phyloP scores from a whole-genome alignment of 2,329 filamentous ascomycete genomes.

The Metarhizium sp. region DNA sequence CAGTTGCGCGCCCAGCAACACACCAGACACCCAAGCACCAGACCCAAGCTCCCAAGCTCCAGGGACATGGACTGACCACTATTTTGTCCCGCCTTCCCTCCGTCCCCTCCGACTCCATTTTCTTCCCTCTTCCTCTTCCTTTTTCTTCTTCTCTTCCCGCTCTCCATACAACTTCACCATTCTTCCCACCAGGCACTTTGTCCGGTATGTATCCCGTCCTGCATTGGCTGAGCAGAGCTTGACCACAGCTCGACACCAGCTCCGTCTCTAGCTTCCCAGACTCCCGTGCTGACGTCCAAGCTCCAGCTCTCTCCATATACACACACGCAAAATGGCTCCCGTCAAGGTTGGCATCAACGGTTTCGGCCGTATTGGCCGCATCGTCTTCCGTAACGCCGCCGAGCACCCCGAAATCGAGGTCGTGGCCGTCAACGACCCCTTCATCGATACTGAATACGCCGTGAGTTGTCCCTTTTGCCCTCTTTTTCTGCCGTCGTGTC shows the following conservation, averaged over 20 bases:
- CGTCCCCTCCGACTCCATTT: constrained; percentile 1
- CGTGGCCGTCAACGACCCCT: constrained; percentile 97
- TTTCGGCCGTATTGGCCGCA: constrained; percentile 98
- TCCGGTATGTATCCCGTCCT: constrained; percentile 1
- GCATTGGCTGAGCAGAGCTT: not conserved
- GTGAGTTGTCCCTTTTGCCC: constrained; percentile 48
- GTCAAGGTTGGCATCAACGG: constrained; percentile 96
- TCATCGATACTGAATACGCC: constrained; percentile 96
- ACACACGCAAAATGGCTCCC: constrained; percentile 30
- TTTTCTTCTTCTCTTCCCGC: not conserved
- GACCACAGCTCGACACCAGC: not conserved
- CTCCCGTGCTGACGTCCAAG: constrained; percentile 1
- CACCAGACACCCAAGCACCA: not conserved
- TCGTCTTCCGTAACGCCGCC: constrained; percentile 96
- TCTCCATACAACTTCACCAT: constrained; percentile 2
- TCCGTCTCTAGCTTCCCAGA: not conserved
- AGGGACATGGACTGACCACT: not conserved
- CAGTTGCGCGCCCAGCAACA: too few species aligned
- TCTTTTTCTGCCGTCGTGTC: not conserved
- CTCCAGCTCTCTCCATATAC: constrained; percentile 3
- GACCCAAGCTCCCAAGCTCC: not conserved
- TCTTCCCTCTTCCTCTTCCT: not conserved
- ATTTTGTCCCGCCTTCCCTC: constrained; percentile 3
- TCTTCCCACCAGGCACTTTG: constrained; percentile 1
- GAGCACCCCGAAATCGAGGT: constrained; percentile 85